Conservation (phyloP, 805 yeast genomes). For the Debaryomyces castellii region DNA sequence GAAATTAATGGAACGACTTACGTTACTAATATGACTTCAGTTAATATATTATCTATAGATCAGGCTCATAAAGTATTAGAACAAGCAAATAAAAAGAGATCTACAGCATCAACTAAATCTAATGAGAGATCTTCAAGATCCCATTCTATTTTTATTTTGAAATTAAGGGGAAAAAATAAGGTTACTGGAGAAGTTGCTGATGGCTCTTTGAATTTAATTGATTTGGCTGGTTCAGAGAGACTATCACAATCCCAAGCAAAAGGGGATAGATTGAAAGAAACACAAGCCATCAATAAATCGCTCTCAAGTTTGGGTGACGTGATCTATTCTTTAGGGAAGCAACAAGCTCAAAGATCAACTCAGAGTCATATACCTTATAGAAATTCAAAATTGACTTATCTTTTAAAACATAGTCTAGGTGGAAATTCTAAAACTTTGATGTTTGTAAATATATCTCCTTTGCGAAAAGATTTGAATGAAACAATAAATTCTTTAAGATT, state of each 20-base stretch:
- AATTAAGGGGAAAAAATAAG: slow-evolving; percentile 53
- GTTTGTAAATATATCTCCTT: slow-evolving; percentile 88
- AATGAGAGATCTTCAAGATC: slow-evolving; percentile 90
- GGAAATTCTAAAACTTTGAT: slow-evolving; percentile 88
- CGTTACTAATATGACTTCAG: slow-evolving; percentile 57
- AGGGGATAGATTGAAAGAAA: slow-evolving; percentile 81
- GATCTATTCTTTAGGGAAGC: slow-evolving; percentile 60
- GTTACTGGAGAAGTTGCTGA: slow-evolving; percentile 43
- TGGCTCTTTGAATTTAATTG: slow-evolving; percentile 81
- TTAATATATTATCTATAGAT: slow-evolving; percentile 44
- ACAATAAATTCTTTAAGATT: slow-evolving; percentile 83
- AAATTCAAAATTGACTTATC: slow-evolving; percentile 74
- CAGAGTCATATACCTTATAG: slow-evolving; percentile 61
- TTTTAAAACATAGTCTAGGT: slow-evolving; percentile 78
- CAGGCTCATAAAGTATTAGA: slow-evolving; percentile 52
- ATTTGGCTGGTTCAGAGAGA: slow-evolving; percentile 93
- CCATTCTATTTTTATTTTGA: slow-evolving; percentile 75
- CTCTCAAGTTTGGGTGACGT: slow-evolving; percentile 89
- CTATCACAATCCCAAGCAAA: slow-evolving; percentile 69
- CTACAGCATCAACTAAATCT: slow-evolving; percentile 78
- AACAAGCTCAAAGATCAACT: slow-evolving; percentile 28
- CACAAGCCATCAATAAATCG: slow-evolving; percentile 86
- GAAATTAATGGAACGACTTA: slow-evolving; percentile 50
- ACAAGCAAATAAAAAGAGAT: slow-evolving; percentile 59
- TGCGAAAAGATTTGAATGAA: slow-evolving; percentile 61